Conservation (phyloP, 306 rosid species). For the Crotalaria pallida region DNA sequence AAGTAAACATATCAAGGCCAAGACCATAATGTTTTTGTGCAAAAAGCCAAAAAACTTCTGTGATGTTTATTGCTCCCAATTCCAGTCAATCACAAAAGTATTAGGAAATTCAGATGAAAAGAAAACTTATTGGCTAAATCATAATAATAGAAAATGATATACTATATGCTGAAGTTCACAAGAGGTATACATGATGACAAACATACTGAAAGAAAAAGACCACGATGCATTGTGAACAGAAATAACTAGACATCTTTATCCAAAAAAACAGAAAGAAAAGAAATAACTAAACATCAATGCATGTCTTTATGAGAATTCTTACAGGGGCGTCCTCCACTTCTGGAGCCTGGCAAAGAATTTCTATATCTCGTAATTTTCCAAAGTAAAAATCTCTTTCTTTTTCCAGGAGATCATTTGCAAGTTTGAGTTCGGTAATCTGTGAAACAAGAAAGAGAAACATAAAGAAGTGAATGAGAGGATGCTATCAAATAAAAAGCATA, state of each 20-base stretch:
- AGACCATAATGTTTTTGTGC: not conserved
- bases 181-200: not conserved
- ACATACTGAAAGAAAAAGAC: not conserved
- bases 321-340: constrained; percentile 78
- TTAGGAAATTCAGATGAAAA: not conserved
- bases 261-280: too few relatives aligned
- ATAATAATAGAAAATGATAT: not conserved
- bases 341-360: constrained; percentile 79
- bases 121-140: not conserved
- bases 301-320: constrained; percentile 32
- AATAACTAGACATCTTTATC: not conserved
- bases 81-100: not conserved
- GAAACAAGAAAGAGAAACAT: constrained; percentile 24
- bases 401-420: constrained; percentile 80
- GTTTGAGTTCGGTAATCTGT: constrained; percentile 82
- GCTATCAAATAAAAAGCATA: not conserved
- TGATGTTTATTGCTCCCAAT: not conserved
- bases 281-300: not conserved
- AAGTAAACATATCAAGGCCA: not conserved
- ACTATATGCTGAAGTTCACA: not conserved
- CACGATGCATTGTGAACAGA: not conserved
- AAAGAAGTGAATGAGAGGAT: not conserved
- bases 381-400: constrained; percentile 97
- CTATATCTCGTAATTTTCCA: constrained; percentile 86
- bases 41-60: not conserved